Evolutionary conservation across 306 rosid genomes (phyloP).

Genomic region (Chamaecrista fasciculata): DNA sequence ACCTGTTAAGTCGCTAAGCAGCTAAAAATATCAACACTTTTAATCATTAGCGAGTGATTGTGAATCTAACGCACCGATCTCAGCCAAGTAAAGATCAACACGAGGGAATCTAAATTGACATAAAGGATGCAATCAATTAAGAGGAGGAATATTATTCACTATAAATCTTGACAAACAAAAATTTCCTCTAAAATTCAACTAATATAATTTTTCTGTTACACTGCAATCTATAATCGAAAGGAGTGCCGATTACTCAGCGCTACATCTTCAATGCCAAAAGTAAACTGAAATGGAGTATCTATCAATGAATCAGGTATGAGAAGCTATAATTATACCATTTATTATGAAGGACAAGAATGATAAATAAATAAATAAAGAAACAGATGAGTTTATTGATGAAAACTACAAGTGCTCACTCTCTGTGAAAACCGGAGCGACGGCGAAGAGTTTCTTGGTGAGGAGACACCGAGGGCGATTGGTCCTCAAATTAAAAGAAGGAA

Average conservation of each 20-base stretch:
- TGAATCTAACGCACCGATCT: not conserved
- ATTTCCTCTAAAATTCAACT: no score
- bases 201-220: no score
- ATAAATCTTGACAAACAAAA: no score
- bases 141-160: no score
- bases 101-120: not conserved
- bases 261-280: no score
- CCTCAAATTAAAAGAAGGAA: conserved; percentile 27
- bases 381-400: no score
- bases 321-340: not conserved
- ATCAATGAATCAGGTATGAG: no score
- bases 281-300: no score
- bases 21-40: not conserved
- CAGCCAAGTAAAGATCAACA: not conserved
- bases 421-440: conserved; percentile 26
- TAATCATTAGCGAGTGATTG: not conserved
- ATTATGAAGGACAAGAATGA: not conserved
- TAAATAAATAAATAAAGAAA: no score
- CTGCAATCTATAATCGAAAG: no score
- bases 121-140: not conserved
- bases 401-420: not conserved
- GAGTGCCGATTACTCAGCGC: no score
- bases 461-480: conserved; percentile 29
- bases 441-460: conserved; percentile 35
- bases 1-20: not conserved